These are phyloP conservation scores for Aspergillus hortae DNA, from an alignment of 2,329 filamentous ascomycete species.

Conservation along the genomic window DNA sequence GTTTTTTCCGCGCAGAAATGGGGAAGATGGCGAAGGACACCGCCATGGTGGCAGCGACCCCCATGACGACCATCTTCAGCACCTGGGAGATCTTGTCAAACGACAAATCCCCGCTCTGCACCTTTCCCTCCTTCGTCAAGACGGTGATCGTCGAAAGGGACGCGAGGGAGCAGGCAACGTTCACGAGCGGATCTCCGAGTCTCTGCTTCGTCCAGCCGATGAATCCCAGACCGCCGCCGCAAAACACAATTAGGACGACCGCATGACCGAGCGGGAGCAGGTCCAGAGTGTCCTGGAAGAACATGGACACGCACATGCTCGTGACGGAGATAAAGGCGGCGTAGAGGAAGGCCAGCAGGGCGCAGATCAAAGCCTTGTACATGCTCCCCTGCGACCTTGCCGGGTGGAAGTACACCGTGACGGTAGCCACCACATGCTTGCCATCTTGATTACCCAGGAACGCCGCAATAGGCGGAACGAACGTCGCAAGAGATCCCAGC, in stretches of 20 bases:
- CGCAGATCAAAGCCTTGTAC: constrained; percentile 77
- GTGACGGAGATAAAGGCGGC: constrained; percentile 70
- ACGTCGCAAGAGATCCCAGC: constrained; percentile 80
- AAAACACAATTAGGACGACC: constrained; percentile 76
- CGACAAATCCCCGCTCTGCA: constrained; percentile 78
- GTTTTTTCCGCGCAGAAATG: constrained; percentile 67
- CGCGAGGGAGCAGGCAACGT: constrained; percentile 78
- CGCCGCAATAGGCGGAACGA: constrained; percentile 67
- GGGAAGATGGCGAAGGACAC: constrained; percentile 78
- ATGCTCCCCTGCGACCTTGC: constrained; percentile 83
- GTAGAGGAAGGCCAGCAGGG: constrained; percentile 74
- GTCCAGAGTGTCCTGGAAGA: constrained; percentile 66
- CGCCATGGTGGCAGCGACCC: constrained; percentile 65
- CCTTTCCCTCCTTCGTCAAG: constrained; percentile 84
- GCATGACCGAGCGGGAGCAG: constrained; percentile 70
- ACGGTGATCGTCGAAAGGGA: constrained; percentile 87
- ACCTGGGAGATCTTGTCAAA: constrained; percentile 78
- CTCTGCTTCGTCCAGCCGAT: constrained; percentile 84
- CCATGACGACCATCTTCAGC: constrained; percentile 78
- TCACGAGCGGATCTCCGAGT: constrained; percentile 73
- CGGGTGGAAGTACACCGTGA: constrained; percentile 94
- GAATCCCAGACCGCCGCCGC: constrained; percentile 81
- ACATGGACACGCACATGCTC: constrained; percentile 83
- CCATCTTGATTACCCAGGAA: constrained; percentile 81
- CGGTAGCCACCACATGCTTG: constrained; percentile 89